Evolutionary conservation across 2,329 filamentous ascomycete genomes (phyloP), one percentile per base, ranked within the genome.

Genomic region (Cladophialophora bantiana): DNA sequence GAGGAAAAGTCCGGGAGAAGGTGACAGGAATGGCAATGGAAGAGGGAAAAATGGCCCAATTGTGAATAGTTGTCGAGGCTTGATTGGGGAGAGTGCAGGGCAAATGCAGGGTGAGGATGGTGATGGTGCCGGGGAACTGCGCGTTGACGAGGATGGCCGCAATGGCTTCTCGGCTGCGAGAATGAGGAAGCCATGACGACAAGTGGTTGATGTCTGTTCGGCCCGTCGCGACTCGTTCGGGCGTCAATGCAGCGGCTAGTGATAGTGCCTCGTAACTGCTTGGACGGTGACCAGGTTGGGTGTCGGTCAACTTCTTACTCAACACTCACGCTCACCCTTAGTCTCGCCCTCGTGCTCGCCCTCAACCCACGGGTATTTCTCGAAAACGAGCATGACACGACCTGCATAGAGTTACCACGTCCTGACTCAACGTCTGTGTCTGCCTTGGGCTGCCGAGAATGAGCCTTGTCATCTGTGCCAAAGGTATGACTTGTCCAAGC

Each of bases 221-320:
- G 38, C 38, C 59, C 40, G 59, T 55, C 40, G 58, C 40, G 62
- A 64, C 34, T 65, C 59, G 50, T 58, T 69, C 59, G 62, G 68
- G 68, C 68, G 65, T 62, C 18, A 69, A 65, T 67, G 68, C 68
- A 69, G 59, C 45, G 7, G 26, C 45, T 9, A 50, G 18, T 10
- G 4, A 26, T 26, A 3, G 26, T 26, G 26, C 26, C 26, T 26
- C 2, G 26, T 42, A 5, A 26, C 18, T 50, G 45, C 45, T 50
- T 26, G 45, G 45, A 10, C 10, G 12, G 12, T 50, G n/a, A 15
- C 7, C n/a, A 9, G 26, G 45, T 50, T 50, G 45, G 45, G 45
- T 50, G 18, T 10, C 38, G n/a, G 38, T 42, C 38, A 42, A 42
- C 38, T 42, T 45, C 40, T 45, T 5, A 20, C 40, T 45, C 40